Evolutionary conservation across 306 rosid genomes (phyloP).

Genomic region (Biancaea sappan): DNA sequence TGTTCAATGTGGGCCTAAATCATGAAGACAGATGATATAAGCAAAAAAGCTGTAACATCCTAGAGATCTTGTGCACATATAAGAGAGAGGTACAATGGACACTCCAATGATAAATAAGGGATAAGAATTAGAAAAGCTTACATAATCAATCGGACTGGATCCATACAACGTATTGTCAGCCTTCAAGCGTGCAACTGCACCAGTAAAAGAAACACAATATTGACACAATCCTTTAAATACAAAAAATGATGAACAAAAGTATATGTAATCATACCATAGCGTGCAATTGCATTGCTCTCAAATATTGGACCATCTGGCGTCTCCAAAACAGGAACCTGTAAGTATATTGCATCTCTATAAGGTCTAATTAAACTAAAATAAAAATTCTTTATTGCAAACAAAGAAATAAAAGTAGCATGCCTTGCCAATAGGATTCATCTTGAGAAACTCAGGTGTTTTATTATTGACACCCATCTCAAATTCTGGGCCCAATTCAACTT

Average conservation of each 20-base stretch:
- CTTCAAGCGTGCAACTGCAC: slow-evolving; percentile 68
- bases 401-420: slow-evolving; percentile 17
- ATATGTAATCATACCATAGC: slow-evolving; percentile 53
- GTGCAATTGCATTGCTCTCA: slow-evolving; percentile 89
- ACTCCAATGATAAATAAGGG: not conserved
- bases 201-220: not conserved
- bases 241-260: not conserved
- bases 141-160: slow-evolving; percentile 62
- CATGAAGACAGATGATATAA: slow-evolving; percentile 9
- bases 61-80: not conserved
- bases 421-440: slow-evolving; percentile 88
- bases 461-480: slow-evolving; percentile 77
- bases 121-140: slow-evolving; percentile 20
- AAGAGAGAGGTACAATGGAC: not conserved
- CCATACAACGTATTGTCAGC: slow-evolving; percentile 55
- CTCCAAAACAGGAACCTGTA: slow-evolving; percentile 76
- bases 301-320: slow-evolving; percentile 77
- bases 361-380: not conserved
- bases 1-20: slow-evolving; percentile 78
- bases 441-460: slow-evolving; percentile 72
- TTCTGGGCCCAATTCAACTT: slow-evolving; percentile 50
- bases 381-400: not conserved
- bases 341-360: not conserved
- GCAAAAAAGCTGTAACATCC: not conserved
- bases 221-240: not conserved